Conservation (phyloP, 1,284 basidiomycete genomes). For the Gastroboletus turbinatus region DNA sequence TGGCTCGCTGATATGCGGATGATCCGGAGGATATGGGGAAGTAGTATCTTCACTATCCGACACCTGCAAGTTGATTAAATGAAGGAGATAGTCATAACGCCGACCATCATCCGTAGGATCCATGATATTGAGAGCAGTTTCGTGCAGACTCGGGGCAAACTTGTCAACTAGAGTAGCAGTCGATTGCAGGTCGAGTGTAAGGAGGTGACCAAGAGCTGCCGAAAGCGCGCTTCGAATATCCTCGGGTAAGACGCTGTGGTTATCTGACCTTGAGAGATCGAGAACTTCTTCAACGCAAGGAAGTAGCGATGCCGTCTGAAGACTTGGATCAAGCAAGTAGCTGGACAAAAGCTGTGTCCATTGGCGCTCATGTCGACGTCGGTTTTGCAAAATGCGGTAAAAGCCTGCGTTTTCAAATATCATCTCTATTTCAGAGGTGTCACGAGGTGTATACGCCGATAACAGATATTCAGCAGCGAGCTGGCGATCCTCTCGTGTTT, state of each 20-base stretch:
- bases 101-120: slow-evolving; percentile 47
- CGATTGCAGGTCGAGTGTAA: slow-evolving; percentile 59
- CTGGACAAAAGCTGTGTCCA: slow-evolving; percentile 78
- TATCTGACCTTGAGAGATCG: slow-evolving; percentile 41
- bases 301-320: slow-evolving; percentile 65
- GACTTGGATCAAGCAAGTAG: slow-evolving; percentile 74
- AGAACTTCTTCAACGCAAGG: slow-evolving; percentile 64
- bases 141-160: slow-evolving; percentile 65
- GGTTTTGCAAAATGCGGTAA: slow-evolving; percentile 83
- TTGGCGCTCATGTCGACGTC: slow-evolving; percentile 72
- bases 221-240: slow-evolving; percentile 56
- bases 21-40: slow-evolving; percentile 20
- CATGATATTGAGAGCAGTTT: slow-evolving; percentile 50
- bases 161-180: slow-evolving; percentile 79
- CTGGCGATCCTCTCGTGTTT: slow-evolving; percentile 92
- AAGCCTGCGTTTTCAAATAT: slow-evolving; percentile 87
- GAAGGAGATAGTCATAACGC: slow-evolving; percentile 78
- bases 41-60: slow-evolving; percentile 45
- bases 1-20: slow-evolving; percentile 43
- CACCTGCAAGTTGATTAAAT: slow-evolving; percentile 58
- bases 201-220: slow-evolving; percentile 61
- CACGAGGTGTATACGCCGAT: slow-evolving; percentile 85
- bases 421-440: slow-evolving; percentile 64
- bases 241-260: slow-evolving; percentile 44
- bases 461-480: slow-evolving; percentile 95